Conservation (phyloP, 73 alveolate genomes). For the Durusdinium trenchii region DNA sequence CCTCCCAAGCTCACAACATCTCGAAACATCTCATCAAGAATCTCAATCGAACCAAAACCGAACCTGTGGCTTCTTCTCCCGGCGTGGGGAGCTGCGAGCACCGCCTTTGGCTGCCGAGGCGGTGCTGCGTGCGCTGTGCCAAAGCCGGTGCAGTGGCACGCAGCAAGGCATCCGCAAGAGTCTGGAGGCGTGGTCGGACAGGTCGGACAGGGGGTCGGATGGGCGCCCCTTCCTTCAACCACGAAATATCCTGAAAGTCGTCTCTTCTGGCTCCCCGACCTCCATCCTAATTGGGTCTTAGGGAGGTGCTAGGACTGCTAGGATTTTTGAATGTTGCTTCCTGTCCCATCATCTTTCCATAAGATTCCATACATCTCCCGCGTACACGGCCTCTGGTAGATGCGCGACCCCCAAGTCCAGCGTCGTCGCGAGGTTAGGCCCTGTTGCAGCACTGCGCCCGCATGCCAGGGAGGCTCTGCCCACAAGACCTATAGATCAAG, state of each 20-base stretch:
- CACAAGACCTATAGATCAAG: conserved; percentile 41
- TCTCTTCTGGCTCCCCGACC: not conserved
- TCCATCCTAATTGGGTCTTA: not conserved
- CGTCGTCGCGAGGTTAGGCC: conserved; percentile 47
- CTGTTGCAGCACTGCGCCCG: conserved; percentile 26
- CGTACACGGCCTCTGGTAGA: conserved; percentile 2
- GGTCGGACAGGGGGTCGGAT: not conserved
- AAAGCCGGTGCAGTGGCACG: conserved; percentile 39
- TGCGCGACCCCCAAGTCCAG: conserved; percentile 30
- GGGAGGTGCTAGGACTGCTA: not conserved
- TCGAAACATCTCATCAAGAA: too few species aligned
- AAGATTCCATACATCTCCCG: too few species aligned
- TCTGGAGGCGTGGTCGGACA: not conserved
- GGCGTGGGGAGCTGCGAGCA: conserved; percentile 41
- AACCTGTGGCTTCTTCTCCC: conserved; percentile 1
- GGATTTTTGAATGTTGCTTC: not conserved
- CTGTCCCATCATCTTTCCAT: too few species aligned
- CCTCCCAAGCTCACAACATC: too few species aligned
- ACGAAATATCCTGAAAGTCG: not conserved
- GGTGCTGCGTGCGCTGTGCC: conserved; percentile 33
- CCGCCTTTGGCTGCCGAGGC: conserved; percentile 63
- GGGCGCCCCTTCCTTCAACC: not conserved
- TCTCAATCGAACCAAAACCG: not conserved
- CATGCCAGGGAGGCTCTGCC: conserved; percentile 79
- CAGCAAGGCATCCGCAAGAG: conserved; percentile 47